Base-by-base conservation (phyloP, 2,329 filamentous ascomycete genomes). In the Diaporthe sp. region DNA sequence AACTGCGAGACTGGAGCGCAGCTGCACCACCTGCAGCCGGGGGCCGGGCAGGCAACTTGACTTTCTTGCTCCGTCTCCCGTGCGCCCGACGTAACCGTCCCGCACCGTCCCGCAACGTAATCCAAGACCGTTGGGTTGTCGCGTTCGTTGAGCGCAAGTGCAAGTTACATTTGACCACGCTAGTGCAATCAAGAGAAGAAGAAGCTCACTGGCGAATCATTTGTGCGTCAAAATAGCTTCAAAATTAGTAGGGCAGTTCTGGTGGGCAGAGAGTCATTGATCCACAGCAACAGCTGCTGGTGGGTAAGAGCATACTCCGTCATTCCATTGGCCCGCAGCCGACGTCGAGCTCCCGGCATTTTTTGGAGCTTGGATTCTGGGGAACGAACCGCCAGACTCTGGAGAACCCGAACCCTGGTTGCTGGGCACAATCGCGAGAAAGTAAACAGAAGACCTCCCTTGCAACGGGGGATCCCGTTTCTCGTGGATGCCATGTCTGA, bases 391-490 rank as follows among this genome's bases (percentile, higher is more conserved):
- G 13, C 10, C 1, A 2, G 52, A 40, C 22, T 40, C 45, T 52
- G 64, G 64, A 68, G 64, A 68, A 54, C 64, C 64, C 47, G 15
- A 68, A 68, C 64, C 64, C 64, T 68, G 64, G 47, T 68, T 54
- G 64, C 64, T 54, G 47, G 28, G 64, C 33, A 3, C 33, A 28
- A n/a, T n/a, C n/a, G n/a, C n/a, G n/a, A n/a, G n/a, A n/a, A 68
- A 68, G 64, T 68, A 68, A 68, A 68, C 64, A 68, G 25, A 33
- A 38, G 47, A 54, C 58, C 38, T 28, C 28, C 12, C 28, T 40
- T 7, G 30, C 52, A 30, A 30, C 10, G 12, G 25, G 50, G n/a
- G 10, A 3, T 33, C 15, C 6, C 35, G 35, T 38, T 38, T 38
- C 35, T 38, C 35, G 35, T 33, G n/a, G n/a, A n/a, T n/a, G 7